A percentile compares a stretch with the other conserved stretches of the same genome.
These are phyloP conservation scores for Ophiostoma tasmaniense DNA, from an alignment of 2,329 filamentous ascomycete genomes.

Conservation along the genomic window DNA sequence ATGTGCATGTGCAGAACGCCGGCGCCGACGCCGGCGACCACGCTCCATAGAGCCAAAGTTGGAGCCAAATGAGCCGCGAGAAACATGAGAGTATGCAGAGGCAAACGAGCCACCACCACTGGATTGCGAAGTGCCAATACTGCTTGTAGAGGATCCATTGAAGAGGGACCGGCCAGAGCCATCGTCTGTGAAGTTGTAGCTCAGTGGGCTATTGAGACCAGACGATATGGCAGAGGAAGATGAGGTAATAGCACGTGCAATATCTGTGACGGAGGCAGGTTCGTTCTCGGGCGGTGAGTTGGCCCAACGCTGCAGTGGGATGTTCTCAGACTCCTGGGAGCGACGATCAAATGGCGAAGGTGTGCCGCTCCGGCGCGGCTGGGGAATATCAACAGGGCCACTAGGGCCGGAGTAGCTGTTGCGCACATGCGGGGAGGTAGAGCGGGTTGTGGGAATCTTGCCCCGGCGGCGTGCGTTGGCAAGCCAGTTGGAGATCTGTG, in stretches of 20 bases:
- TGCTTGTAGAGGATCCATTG: conserved; percentile 52
- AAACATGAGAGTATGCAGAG: conserved; percentile 51
- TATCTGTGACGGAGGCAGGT: conserved; percentile 50
- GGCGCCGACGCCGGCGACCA: conserved; percentile 42
- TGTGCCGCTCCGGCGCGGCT: conserved; percentile 40
- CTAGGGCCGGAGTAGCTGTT: conserved; percentile 42
- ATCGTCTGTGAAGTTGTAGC: conserved; percentile 51
- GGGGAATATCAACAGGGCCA: conserved; percentile 52
- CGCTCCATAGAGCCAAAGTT: conserved; percentile 41
- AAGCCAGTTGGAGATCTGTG: conserved; percentile 85
- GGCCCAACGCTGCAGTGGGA: conserved; percentile 51
- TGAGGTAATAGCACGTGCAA: conserved; percentile 47
- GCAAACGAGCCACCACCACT: conserved; percentile 46
- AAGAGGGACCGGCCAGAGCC: conserved; percentile 50
- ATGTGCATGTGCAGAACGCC: conserved; percentile 31
- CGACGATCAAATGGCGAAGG: conserved; percentile 33
- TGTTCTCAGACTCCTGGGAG: conserved; percentile 33
- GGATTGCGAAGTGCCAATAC: conserved; percentile 52
- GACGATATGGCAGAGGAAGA: conserved; percentile 39
- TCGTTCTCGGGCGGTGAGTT: conserved; percentile 53
- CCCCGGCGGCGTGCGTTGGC: conserved; percentile 79
- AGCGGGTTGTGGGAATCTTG: conserved; percentile 62
- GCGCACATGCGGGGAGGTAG: conserved; percentile 60
- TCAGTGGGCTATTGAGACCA: conserved; percentile 49
- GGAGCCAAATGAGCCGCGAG: conserved; percentile 48